Percentiles rank a stretch among this genome's conserved stretches.
These are phyloP conservation scores for Auxenochlorella pyrenoidosa DNA, from an alignment of 139 green algal species.

Conservation along the genomic window DNA sequence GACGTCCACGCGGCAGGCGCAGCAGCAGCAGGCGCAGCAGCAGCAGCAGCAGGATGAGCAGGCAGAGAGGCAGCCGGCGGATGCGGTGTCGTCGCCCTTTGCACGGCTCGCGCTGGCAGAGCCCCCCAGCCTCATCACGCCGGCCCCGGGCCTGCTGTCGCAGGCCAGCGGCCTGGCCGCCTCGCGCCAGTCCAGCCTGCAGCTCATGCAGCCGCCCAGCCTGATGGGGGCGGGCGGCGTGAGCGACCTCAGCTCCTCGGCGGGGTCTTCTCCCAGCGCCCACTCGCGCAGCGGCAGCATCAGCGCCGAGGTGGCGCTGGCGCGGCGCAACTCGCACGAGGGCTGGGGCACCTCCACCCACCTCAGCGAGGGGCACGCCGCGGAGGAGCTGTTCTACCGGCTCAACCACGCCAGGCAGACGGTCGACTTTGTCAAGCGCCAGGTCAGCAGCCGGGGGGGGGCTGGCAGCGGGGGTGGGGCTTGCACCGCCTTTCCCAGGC, in stretches of 20 bases:
- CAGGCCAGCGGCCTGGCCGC: not conserved
- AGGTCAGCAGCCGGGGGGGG: slow-evolving; percentile 43
- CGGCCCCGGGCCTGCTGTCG: not conserved
- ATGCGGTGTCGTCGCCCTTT: slow-evolving; percentile 1
- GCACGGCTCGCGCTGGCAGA: not conserved
- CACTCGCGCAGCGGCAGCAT: slow-evolving; percentile 20
- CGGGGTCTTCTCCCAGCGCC: not conserved
- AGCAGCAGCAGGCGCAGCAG: not conserved
- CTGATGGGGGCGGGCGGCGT: not conserved
- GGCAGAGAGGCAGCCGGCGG: not conserved
- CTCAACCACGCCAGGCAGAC: slow-evolving; percentile 88
- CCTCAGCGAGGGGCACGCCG: slow-evolving; percentile 64
- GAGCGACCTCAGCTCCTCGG: no score
- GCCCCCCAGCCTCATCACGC: slow-evolving; percentile 11
- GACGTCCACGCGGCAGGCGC: not conserved
- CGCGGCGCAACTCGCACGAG: slow-evolving; percentile 14
- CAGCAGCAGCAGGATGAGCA: not conserved
- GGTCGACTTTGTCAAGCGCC: slow-evolving; percentile 84
- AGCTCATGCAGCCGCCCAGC: not conserved
- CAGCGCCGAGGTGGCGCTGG: not conserved
- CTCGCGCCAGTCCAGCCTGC: not conserved
- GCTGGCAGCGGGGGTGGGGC: not conserved
- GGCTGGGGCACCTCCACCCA: slow-evolving; percentile 30
- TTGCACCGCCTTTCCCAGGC: no score
- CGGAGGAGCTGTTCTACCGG: slow-evolving; percentile 82